Percentiles rank a stretch among this genome's conserved stretches.
Evolutionary conservation across 31 red algal species (phyloP).

Genomic region (Odonthalia washingtoniensis): DNA sequence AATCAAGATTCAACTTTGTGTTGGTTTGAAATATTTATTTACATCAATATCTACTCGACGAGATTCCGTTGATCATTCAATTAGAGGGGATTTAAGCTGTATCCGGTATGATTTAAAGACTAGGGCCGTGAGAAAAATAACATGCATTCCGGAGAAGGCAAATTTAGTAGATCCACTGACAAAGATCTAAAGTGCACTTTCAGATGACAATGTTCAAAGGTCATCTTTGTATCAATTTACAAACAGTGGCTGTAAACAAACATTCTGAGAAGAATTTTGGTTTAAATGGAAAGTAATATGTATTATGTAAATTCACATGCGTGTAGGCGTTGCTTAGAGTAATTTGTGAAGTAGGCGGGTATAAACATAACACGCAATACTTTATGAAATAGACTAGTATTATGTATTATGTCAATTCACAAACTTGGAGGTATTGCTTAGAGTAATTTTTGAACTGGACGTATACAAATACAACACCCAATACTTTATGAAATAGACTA

Average conservation of each 20-base stretch:
- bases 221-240: not conserved
- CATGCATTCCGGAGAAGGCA: not conserved
- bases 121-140: not conserved
- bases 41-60: not conserved
- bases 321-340: too few relatives aligned
- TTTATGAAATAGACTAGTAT: too few relatives aligned
- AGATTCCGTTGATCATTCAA: constrained; percentile 5
- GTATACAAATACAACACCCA: too few relatives aligned
- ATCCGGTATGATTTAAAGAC: not conserved
- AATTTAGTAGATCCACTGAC: not conserved
- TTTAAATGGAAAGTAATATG: not conserved
- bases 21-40: not conserved
- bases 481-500: too few relatives aligned
- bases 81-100: not conserved
- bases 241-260: not conserved
- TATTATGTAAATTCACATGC: too few relatives aligned
- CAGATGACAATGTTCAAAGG: not conserved
- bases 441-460: too few relatives aligned
- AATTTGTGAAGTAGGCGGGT: too few relatives aligned
- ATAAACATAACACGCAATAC: too few relatives aligned
- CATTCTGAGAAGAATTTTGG: not conserved
- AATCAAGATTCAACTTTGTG: not conserved
- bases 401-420: too few relatives aligned
- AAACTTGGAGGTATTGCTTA: too few relatives aligned
- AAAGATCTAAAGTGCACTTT: not conserved